Base-by-base conservation (phyloP, 352 stramenopile genomes). In the Elongisporangium prolatum region DNA sequence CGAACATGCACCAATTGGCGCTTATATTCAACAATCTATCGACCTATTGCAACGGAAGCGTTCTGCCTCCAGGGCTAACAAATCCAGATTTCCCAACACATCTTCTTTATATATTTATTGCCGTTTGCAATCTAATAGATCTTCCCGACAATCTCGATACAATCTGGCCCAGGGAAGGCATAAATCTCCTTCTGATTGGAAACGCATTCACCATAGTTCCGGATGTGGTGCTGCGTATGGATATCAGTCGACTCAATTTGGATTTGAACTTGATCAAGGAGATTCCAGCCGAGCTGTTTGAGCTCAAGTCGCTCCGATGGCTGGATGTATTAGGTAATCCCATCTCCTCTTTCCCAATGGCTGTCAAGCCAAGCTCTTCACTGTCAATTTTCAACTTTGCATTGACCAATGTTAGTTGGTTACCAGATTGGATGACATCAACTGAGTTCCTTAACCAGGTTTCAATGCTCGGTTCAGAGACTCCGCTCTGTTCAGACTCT, bases 11-110 rank as follows among this genome's bases (percentile, higher is more conserved):
- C 17, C 72, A 74, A 40, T 21, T 73, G 28, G 54, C 49, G 3
- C 47, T 77, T n/a, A 58, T 72, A 1, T 40, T 48, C 21, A 47
- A 51, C 10, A 61, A 60, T 25, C 61, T 74, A 63, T 53, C 56
- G 0, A 37, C 18, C 0, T 44, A 44, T 13, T 17, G 9, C 4
- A 44, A 44, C 10, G 17, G 11, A 9, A 55, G 28, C 4, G 38
- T 21, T 8, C 38, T 68, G 3, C 62, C 62, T 2, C 52, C 59
- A 0, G 28, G 52, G 2, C 44, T 64, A 8, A n/a, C 60, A 7
- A 14, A 34, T 9, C 24, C 2, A 17, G 59, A 56, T n/a, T 56
- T 64, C 17, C 52, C 28, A 2, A 20, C n/a, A 54, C 54, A 52
- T 13, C 7, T 60, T 16, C 44, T 44, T 16, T 38, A 51, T 4